Conservation (phyloP, 1,284 basidiomycete species). For the Irpex sp. region DNA sequence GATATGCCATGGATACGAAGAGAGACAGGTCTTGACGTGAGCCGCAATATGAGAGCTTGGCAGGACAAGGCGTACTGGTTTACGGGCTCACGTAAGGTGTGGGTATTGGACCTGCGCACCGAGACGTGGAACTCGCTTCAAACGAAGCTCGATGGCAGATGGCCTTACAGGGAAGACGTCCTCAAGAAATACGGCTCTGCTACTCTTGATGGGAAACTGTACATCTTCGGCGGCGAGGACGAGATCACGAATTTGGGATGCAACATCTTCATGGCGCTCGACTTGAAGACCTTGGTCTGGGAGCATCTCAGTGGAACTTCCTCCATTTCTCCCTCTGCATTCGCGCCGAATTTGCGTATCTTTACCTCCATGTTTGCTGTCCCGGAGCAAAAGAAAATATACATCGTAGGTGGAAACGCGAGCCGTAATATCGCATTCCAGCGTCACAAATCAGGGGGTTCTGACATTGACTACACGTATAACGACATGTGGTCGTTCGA, state of each 20-base stretch:
- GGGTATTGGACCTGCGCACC: too few relatives aligned
- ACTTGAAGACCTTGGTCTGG: constrained; percentile 14
- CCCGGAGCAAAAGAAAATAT: constrained; percentile 17
- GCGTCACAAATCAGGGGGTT: constrained; percentile 19
- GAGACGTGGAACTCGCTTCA: too few relatives aligned
- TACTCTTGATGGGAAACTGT: too few relatives aligned
- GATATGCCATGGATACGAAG: neutral
- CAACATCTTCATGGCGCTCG: constrained; percentile 18
- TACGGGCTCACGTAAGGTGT: too few relatives aligned
- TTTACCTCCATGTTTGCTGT: constrained; percentile 20
- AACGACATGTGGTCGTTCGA: constrained; percentile 35
- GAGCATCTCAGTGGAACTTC: constrained; percentile 6
- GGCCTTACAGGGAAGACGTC: too few relatives aligned
- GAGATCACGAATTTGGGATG: constrained; percentile 1
- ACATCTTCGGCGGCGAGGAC: too few relatives aligned
- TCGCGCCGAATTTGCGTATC: constrained; percentile 22
- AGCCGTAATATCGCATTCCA: constrained; percentile 22
- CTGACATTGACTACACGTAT: constrained; percentile 20
- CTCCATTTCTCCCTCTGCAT: neutral
- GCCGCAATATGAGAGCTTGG: too few relatives aligned
- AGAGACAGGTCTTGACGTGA: too few relatives aligned
- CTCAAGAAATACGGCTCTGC: too few relatives aligned
- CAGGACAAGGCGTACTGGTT: too few relatives aligned
- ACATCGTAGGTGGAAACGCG: constrained; percentile 27
- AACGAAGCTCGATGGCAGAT: too few relatives aligned